A percentile compares a stretch with the other conserved stretches of the same genome.
Evolutionary conservation across 140 eudicot genomes (phyloP).

Genomic region (Senecio squalidus): DNA sequence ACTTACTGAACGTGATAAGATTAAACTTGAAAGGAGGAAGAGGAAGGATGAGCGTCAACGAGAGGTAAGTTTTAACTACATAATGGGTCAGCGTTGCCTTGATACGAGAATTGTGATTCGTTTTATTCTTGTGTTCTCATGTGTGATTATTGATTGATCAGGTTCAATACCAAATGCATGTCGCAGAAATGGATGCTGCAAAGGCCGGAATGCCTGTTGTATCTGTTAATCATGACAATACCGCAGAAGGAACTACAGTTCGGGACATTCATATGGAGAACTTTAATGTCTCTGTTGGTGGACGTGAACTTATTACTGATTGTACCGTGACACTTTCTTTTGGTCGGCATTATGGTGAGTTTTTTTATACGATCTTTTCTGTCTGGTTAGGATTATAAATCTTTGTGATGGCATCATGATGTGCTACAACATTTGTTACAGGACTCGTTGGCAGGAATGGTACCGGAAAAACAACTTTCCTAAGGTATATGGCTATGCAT

Average conservation of each 20-base stretch:
- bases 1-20: slow-evolving; percentile 87
- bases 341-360: slow-evolving; percentile 97
- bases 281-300: slow-evolving; percentile 92
- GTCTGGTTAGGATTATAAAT: neutral
- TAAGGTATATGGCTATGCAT: slow-evolving; percentile 96
- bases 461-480: slow-evolving; percentile 94
- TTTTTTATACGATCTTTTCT: neutral
- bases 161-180: slow-evolving; percentile 82
- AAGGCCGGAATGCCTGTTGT: slow-evolving; percentile 98
- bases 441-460: slow-evolving; percentile 98
- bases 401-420: neutral
- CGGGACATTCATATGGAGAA: slow-evolving; percentile 94
- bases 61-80: slow-evolving; percentile 49
- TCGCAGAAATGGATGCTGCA: slow-evolving; percentile 92
- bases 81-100: neutral
- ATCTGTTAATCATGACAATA: slow-evolving; percentile 65
- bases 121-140: slow-evolving; percentile 6
- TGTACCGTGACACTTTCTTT: slow-evolving; percentile 77
- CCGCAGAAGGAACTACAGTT: slow-evolving; percentile 56
- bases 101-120: neutral
- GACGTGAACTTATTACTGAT: slow-evolving; percentile 92
- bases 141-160: slow-evolving; percentile 21
- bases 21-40: slow-evolving; percentile 92
- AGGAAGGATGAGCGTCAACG: slow-evolving; percentile 96
- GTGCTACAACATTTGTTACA: slow-evolving; percentile 23